Conservation (phyloP, 208 protist genomes). For the Wallacemonas rigidus region DNA sequence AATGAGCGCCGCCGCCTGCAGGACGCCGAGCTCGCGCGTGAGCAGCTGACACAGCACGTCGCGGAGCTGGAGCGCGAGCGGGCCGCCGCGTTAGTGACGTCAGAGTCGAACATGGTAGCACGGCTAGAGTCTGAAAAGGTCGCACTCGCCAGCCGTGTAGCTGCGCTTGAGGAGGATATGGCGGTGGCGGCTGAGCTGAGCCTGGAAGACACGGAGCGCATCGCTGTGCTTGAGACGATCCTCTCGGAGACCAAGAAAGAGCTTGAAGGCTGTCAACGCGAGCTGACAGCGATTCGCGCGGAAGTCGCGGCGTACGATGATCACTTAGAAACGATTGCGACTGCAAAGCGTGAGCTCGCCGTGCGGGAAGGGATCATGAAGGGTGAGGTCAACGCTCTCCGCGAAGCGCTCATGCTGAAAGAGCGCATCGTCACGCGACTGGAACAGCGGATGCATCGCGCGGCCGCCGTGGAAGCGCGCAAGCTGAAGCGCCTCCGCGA, state of each 20-base stretch:
- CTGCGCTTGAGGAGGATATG: slow-evolving; percentile 2
- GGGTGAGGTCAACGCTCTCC: slow-evolving; percentile 12
- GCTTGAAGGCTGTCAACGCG: neutral
- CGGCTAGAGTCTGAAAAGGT: slow-evolving; percentile 13
- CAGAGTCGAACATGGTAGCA: neutral
- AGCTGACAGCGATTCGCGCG: neutral
- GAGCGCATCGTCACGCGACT: slow-evolving; percentile 8
- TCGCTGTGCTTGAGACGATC: neutral
- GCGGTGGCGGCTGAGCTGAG: slow-evolving; percentile 8
- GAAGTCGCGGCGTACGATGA: neutral
- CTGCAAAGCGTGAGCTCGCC: slow-evolving; percentile 1
- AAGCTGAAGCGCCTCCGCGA: neutral
- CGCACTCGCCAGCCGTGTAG: neutral
- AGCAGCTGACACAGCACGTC: neutral
- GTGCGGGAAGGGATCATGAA: slow-evolving; percentile 2
- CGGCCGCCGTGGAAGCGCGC: neutral
- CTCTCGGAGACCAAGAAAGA: neutral
- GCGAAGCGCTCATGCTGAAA: slow-evolving; percentile 18
- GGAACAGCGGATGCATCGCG: slow-evolving; percentile 12
- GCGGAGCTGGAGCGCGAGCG: slow-evolving; percentile 12
- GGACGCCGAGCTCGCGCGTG: neutral
- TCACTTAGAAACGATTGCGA: neutral
- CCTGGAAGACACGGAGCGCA: slow-evolving; percentile 13
- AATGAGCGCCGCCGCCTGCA: slow-evolving; percentile 2
- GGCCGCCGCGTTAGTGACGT: neutral